Base-by-base conservation (phyloP, 2,329 filamentous ascomycete species). In the Hymenoscyphus repandus region DNA sequence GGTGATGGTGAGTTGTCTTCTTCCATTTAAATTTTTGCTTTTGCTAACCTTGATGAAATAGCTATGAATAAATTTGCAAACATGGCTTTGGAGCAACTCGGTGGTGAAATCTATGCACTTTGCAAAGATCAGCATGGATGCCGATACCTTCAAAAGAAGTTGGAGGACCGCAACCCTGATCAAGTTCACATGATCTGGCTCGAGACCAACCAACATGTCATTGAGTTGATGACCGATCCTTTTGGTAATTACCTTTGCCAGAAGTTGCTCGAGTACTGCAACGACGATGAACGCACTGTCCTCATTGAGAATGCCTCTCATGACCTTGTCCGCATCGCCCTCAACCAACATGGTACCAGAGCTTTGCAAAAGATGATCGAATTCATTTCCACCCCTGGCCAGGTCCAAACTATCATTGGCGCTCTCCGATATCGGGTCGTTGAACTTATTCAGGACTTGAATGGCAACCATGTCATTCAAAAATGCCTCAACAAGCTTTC, bases 361-460 rank as follows among this genome's bases (percentile, higher is more conserved):
- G 93, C 93, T 56, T 74, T 99, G 52, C 93, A 99, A 74, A 99
- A 97, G 79, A 99, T 99, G 93, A 99, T 99, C 59, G 93, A 99
- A 71, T 95, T 89, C 68, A 88, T 99, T 64, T 88, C 85, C 47
- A 95, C 89, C 22, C 78, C 83, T 2, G 83, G 87, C 64, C 93
- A 99, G 71, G 87, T 92, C 45, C 78, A 87, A 61, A 86, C 89
- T 59, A 93, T 99, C 68, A 95, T 95, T 58, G 77, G 86, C 49
- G 89, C 93, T 12, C 79, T 99, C 45, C 80, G 85, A 57, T 79
- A 83, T 66, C 83, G 88, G 53, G 93, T 99, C 44, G 93, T 99
- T 17, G 86, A 93, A 62, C 79, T 99, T 49, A 96, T 99, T 55
- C 90, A 99, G 68, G 93, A 99, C 63, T 77, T 99, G 47, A 99